Base-by-base conservation (phyloP, 2,329 filamentous ascomycete genomes). In the Fusarium avenaceum region DNA sequence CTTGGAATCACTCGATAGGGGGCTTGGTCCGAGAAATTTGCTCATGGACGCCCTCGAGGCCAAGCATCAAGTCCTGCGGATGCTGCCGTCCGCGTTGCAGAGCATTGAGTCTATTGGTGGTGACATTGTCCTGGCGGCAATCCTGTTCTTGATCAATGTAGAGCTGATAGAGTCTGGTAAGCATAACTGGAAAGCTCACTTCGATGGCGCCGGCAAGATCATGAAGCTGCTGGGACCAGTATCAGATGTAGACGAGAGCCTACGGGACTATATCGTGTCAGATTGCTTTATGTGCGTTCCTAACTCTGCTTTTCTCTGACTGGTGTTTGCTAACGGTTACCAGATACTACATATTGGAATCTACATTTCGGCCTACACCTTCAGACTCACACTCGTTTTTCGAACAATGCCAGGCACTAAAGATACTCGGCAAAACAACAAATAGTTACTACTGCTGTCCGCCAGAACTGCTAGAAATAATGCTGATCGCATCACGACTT, bases 101-200 rank as follows among this genome's bases (percentile, higher is more conserved):
- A 72, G 79, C 19, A 74, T 82, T 11, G 75, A 78, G 11, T 74
- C 76, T 4, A 75, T 77, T 3, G 78, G 77, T 15, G 76, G 76
- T 15, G 81, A 82, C 44, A 77, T 82, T 11, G 74, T 84, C 4
- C 76, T 85, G 4, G 80, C 83, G 2, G 80, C 83, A 0, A 81
- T 83, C 4, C 75, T 84, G 19, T 84, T 85, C 71, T 81, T 85
- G 67, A 77, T 86, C 75, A 83, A 85, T 63, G 76, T 85, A 49
- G 81, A 86, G 73, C 75, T 85, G 47, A 82, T 85, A 50, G 83
- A 85, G 72, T 82, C 81, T 15, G 82, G 82, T 2, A 82, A 80
- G 67, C 78, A 82, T 38, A 80, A 80, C 14, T 85, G 83, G 83
- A 81, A 79, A 46, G 78, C 79, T 15, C 83, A 85, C 58, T 76